Base-by-base conservation (phyloP, 2,329 filamentous ascomycete species). In the Nemania sp. region DNA sequence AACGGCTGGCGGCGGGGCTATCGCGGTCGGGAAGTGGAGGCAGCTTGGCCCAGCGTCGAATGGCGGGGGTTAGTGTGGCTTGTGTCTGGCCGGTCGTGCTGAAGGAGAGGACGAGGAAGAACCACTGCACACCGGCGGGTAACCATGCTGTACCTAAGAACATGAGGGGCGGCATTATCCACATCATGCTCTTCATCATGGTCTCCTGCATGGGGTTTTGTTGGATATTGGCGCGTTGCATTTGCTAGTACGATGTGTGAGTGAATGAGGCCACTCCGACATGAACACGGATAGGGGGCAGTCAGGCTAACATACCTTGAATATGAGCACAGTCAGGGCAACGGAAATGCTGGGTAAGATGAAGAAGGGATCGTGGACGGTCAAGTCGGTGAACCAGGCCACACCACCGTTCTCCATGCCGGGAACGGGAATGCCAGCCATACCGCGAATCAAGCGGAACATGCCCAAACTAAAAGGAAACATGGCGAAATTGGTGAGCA, bases 311-410 rank as follows among this genome's bases (percentile, higher is more conserved):
- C 84, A 67, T 82, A 90, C 89, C 81, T 83, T 84, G 64, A 93
- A 81, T 58, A 88, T 85, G 29, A 83, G 72, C 72, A 86, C 87
- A 79, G 92, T 86, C 62, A 88, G 76, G 7, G 77, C 79, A 1
- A 89, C 86, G 2, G 89, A 88, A 1, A 85, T 65, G 2, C 88
- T 70, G 1, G 96, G 96, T 35, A 98, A 82, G 47, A 96, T 79
- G 73, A 88, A 95, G 74, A 86, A 90, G 0, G 96, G 95, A 79
- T 99, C 96, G 1, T 87, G 79, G 24, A 89, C 77, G 0, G 93
- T 90, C 70, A 99, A 80, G 78, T 98, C 92, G 1, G 83, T 81
- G 72, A 98, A 87, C 96, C 96, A 99, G 47, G 90, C 81, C 41
- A 90, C 81, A 2, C 92, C 90, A 35, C 92, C 92, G 0, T 81